These are phyloP conservation scores for Cucumis hystrix DNA, from an alignment of 306 rosid species.

Conservation along the genomic window DNA sequence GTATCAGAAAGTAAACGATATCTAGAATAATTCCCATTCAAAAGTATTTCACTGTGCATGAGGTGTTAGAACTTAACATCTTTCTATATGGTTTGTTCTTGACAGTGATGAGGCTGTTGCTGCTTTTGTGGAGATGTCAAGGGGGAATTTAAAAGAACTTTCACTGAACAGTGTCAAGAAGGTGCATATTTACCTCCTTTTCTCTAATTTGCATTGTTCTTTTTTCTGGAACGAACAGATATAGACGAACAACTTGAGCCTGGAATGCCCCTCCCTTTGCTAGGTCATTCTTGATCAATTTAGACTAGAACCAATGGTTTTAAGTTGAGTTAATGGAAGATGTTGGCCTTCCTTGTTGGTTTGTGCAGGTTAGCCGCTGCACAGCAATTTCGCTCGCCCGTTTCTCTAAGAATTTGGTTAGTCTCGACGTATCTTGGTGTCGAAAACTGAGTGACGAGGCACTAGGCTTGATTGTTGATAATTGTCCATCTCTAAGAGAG, in stretches of 20 bases:
- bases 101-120: conserved; percentile 78
- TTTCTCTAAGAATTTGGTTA: conserved; percentile 37
- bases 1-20: background rate
- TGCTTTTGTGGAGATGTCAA: conserved; percentile 55
- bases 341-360: background rate
- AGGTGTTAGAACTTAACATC: background rate
- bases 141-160: conserved; percentile 48
- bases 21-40: background rate
- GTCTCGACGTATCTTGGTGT: conserved; percentile 82
- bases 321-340: background rate
- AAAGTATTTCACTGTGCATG: background rate
- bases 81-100: background rate
- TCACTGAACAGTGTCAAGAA: conserved; percentile 53
- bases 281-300: background rate
- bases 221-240: background rate
- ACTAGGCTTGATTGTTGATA: conserved; percentile 63
- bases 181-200: conserved; percentile 23
- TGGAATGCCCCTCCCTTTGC: background rate
- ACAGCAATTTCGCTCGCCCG: conserved; percentile 51
- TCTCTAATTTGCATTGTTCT: background rate
- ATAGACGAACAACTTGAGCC: background rate
- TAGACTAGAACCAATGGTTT: background rate
- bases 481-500: conserved; percentile 47
- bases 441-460: conserved; percentile 48
- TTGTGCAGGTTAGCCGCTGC: conserved; percentile 47